Conservation (phyloP, 345 rosid genomes). For the Citrus hindsii region DNA sequence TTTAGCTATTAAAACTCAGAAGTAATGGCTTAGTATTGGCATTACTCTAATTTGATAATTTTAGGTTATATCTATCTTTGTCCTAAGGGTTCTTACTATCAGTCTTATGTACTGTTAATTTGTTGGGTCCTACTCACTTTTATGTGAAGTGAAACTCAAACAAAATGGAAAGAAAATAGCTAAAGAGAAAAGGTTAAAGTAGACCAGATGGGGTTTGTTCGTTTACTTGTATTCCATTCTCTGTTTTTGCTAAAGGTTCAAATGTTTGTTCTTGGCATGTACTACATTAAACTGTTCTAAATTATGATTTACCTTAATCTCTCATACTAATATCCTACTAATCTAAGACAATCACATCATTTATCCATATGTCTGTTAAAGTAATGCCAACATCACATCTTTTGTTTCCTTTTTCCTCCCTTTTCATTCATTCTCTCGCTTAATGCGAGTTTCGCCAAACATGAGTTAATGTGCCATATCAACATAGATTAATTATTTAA, state of each 20-base stretch:
- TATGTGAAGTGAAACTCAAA: not conserved
- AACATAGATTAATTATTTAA: not conserved
- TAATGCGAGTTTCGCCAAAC: not conserved
- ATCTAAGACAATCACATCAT: not conserved
- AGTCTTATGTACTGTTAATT: not conserved
- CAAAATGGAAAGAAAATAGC: not conserved
- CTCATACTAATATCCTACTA: not conserved
- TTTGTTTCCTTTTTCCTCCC: not conserved
- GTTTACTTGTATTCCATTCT: not conserved
- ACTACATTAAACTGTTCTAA: not conserved
- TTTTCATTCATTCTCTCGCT: not conserved
- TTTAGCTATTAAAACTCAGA: too few species aligned
- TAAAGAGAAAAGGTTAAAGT: not conserved
- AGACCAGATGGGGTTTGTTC: not conserved
- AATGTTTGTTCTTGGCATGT: not conserved
- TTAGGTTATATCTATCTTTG: not conserved
- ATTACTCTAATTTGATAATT: not conserved
- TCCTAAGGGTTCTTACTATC: not conserved
- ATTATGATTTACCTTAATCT: not conserved
- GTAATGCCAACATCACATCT: not conserved
- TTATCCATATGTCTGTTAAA: not conserved
- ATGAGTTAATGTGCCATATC: not conserved
- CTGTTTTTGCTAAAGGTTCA: not conserved
- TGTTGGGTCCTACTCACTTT: not conserved
- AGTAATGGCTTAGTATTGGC: too few species aligned